These are phyloP conservation scores for Phytophthora litchii DNA, from an alignment of 352 stramenopile genomes.

Conservation along the genomic window DNA sequence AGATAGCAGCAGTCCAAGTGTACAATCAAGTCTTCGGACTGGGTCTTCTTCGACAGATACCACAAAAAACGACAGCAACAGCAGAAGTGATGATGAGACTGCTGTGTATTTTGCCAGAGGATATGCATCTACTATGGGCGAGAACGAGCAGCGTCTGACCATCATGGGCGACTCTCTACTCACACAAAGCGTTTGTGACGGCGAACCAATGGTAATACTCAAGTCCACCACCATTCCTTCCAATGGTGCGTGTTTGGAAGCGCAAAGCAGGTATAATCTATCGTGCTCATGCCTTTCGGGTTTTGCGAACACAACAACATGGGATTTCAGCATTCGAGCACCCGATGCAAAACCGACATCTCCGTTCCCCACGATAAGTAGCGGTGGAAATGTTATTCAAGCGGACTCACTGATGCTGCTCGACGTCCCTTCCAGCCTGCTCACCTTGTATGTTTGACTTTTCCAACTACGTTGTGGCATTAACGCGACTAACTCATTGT, in stretches of 20 bases:
- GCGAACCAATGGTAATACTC: conserved; percentile 42
- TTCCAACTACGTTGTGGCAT: neutral
- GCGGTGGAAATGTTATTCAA: conserved; percentile 9
- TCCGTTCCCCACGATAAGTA: conserved; percentile 23
- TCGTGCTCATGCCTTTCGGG: conserved; percentile 52
- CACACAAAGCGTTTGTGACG: conserved; percentile 42
- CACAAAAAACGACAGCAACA: neutral
- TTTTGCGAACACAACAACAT: conserved; percentile 35
- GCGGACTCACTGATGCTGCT: conserved; percentile 42
- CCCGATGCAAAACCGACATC: conserved; percentile 15
- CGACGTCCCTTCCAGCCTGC: conserved; percentile 25
- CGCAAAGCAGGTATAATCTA: conserved; percentile 43
- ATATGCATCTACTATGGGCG: conserved; percentile 35
- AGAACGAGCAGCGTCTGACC: conserved; percentile 39
- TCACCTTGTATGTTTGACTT: conserved; percentile 27
- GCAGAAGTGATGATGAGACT: conserved; percentile 16
- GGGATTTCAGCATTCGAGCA: conserved; percentile 37
- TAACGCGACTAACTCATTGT: neutral
- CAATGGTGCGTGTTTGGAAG: conserved; percentile 42
- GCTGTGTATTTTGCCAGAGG: conserved; percentile 39
- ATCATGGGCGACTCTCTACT: conserved; percentile 39
- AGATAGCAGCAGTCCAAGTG: neutral
- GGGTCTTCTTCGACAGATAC: conserved; percentile 3
- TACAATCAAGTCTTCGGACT: neutral
- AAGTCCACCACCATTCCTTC: conserved; percentile 31